Conservation (phyloP, 2,329 filamentous ascomycete genomes). For the Lizonia empirigonia region DNA sequence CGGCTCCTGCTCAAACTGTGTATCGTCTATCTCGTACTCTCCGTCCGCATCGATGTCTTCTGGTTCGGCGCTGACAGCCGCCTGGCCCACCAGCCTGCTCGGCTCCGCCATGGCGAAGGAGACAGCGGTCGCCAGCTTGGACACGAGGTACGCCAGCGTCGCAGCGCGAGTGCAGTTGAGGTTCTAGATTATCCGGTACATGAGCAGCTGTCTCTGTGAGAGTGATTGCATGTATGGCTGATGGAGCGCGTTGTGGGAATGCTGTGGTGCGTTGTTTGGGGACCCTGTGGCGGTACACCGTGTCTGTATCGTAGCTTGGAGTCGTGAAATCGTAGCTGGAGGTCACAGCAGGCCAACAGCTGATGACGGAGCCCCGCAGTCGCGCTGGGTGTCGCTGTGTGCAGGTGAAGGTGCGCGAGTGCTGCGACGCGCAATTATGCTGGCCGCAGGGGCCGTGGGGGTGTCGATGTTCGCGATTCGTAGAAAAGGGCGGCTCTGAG, state of each 20-base stretch:
- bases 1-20: constrained; percentile 37
- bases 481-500: constrained; percentile 32
- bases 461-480: constrained; percentile 41
- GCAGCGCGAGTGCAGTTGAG: constrained; percentile 20
- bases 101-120: constrained; percentile 52
- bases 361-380: constrained; percentile 23
- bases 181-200: constrained; percentile 34
- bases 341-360: background rate
- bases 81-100: constrained; percentile 46
- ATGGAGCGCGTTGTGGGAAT: constrained; percentile 34
- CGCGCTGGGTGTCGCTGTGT: constrained; percentile 35
- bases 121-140: constrained; percentile 49
- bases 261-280: constrained; percentile 34
- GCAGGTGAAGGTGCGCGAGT: constrained; percentile 28
- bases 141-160: constrained; percentile 46
- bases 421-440: constrained; percentile 33
- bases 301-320: background rate
- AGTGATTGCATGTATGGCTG: constrained; percentile 37
- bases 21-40: constrained; percentile 49
- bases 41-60: constrained; percentile 48
- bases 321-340: background rate
- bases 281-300: background rate
- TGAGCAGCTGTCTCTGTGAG: constrained; percentile 24
- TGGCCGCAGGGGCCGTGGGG: constrained; percentile 21
- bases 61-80: constrained; percentile 37